Evolutionary conservation across 345 rosid species (phyloP).

Genomic region (Arabis hirsuta): DNA sequence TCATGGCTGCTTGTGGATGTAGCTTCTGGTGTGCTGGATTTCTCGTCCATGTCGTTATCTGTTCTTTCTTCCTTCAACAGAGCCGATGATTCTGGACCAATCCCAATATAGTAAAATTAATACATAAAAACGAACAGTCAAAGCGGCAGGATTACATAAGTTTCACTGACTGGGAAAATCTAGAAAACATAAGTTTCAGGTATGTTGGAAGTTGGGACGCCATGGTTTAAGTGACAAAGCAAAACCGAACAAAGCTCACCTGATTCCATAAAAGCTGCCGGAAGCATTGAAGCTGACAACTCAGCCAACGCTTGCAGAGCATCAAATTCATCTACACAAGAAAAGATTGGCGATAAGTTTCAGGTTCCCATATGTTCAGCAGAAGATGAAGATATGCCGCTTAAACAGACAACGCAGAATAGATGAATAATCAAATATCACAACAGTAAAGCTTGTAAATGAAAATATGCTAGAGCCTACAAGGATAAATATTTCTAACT

Average conservation of each 20-base stretch:
- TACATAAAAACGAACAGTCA: background rate
- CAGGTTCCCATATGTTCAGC: constrained; percentile 9
- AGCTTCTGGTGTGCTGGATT: constrained; percentile 58
- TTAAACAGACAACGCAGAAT: constrained; percentile 7
- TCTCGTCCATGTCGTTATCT: constrained; percentile 54
- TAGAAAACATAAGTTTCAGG: constrained; percentile 11
- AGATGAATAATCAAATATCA: constrained; percentile 21
- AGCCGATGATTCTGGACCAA: constrained; percentile 65
- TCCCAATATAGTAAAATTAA: constrained; percentile 16
- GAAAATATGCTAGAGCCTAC: background rate
- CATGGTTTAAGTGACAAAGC: constrained; percentile 22
- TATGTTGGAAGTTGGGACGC: constrained; percentile 9
- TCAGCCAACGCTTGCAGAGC: constrained; percentile 85
- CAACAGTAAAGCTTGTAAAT: constrained; percentile 2
- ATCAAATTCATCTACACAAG: constrained; percentile 66
- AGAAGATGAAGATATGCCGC: constrained; percentile 20
- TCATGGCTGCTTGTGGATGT: constrained; percentile 50
- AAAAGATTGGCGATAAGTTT: constrained; percentile 23
- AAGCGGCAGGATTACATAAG: constrained; percentile 21
- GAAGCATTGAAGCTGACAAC: constrained; percentile 63
- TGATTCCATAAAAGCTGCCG: constrained; percentile 64
- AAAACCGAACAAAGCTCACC: constrained; percentile 49
- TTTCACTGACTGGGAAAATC: constrained; percentile 27
- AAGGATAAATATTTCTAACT: constrained; percentile 4
- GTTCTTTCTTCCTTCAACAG: constrained; percentile 71